Base-by-base conservation (phyloP, 1,139 yeast species). In the Zygosaccharomyces sapae region DNA sequence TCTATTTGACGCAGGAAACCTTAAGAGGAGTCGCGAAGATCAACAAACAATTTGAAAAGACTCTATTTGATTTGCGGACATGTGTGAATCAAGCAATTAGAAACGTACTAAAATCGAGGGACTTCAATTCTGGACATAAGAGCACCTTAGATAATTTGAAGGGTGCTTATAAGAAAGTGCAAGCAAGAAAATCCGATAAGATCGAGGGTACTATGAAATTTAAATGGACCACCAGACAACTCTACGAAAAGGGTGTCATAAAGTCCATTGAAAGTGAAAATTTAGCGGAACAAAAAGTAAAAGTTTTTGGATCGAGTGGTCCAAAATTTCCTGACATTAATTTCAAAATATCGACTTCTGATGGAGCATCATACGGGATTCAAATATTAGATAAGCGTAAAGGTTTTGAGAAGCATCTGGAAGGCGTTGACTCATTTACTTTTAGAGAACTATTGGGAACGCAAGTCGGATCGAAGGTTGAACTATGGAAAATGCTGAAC, bases 141-240 rank as follows among this genome's bases (percentile, higher is more conserved):
- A 53, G 63, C 35, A 61, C 65, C 4, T 52, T 61, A 12, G 60
- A 61, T 22, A 59, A 56, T 43, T 38, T 62, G 29, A 79, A 43
- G 87, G 92, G 96, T 6, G 86, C 94, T 0, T 87, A 81, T 69
- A 61, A 57, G 34, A 63, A 54, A 40, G 61, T 56, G 4, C 59
- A 58, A 3, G 48, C 52, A 29, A 63, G 54, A 40, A 54, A 50
- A 20, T 33, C 43, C 5, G 42, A 38, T 8, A 55, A 50, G 4
- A 41, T 55, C 27, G 55, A 50, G 9, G 65, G 63, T 5, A 38
- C 25, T 18, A 40, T 60, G 40, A 58, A 52, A 45, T 59, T 54
- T 41, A 86, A 85, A 66, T 86, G 87, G 68, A 76, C 88, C 0
- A 83, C 88, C 3, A 83, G 86, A 52, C 84, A 82, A 58, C 72